Conservation (phyloP, 2,329 filamentous ascomycete species). For the Microsporum canis region DNA sequence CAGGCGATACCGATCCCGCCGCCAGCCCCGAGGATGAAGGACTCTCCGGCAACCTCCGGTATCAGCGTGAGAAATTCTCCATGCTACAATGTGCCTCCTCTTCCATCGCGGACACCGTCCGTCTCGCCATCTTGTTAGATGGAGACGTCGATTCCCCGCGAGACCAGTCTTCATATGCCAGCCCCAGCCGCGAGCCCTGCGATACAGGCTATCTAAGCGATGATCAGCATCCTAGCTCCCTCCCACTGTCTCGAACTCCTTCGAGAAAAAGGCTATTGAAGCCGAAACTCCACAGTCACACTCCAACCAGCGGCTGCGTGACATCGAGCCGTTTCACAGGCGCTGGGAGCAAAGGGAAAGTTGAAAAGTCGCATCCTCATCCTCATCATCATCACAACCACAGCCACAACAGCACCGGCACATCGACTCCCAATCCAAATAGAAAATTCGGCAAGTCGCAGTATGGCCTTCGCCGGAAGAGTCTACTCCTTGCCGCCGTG, state of each 20-base stretch:
- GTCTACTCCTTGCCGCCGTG: slow-evolving; percentile 15
- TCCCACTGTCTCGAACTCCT: slow-evolving; percentile 10
- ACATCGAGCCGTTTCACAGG: neutral
- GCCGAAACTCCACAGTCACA: neutral
- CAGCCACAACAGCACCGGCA: neutral
- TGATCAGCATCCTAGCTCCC: slow-evolving; percentile 15
- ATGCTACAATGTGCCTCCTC: slow-evolving; percentile 29
- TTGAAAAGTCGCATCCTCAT: slow-evolving; percentile 10
- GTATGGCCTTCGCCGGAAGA: slow-evolving; percentile 13
- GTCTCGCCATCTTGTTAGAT: slow-evolving; percentile 26
- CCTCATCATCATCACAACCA: neutral
- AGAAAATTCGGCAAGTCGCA: slow-evolving; percentile 1
- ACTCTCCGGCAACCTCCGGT: slow-evolving; percentile 20
- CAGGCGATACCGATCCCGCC: neutral
- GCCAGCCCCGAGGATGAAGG: slow-evolving; percentile 7
- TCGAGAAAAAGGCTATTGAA: neutral
- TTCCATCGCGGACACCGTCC: slow-evolving; percentile 27
- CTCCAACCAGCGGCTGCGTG: neutral
- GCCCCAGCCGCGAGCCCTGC: neutral
- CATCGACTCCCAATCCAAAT: neutral
- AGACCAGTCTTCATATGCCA: neutral
- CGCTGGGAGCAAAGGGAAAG: slow-evolving; percentile 7
- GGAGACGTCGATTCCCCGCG: slow-evolving; percentile 7
- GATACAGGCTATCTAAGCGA: slow-evolving; percentile 7
- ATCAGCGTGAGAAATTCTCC: slow-evolving; percentile 31